Conservation (phyloP, 2,329 filamentous ascomycete species). For the Ophiostoma ips region DNA sequence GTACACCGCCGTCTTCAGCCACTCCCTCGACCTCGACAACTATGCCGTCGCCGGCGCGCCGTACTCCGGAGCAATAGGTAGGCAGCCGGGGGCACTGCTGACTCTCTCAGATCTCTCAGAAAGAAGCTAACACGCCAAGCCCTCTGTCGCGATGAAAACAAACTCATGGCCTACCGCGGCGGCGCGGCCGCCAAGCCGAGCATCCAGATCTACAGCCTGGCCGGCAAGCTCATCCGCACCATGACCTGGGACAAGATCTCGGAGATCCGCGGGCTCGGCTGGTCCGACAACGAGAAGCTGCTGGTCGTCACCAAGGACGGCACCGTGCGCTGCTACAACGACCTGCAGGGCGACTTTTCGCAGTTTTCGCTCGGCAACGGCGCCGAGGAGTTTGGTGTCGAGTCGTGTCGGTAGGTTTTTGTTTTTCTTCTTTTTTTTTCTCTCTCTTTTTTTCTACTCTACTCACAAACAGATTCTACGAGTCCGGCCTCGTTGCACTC, state of each 20-base stretch:
- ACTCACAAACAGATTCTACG: constrained; percentile 50
- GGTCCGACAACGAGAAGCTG: constrained; percentile 91
- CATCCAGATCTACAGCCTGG: constrained; percentile 89
- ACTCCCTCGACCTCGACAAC: constrained; percentile 87
- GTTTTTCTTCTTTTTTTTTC: constrained; percentile 17
- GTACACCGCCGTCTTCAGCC: constrained; percentile 86
- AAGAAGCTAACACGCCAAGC: constrained; percentile 37
- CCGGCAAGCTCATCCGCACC: constrained; percentile 72
- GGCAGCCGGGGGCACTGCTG: too few relatives aligned
- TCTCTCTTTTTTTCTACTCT: neutral
- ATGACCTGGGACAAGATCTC: constrained; percentile 85
- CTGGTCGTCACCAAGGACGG: constrained; percentile 82
- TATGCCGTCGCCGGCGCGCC: constrained; percentile 84
- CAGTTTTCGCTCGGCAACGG: constrained; percentile 87
- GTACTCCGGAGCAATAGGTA: constrained; percentile 88
- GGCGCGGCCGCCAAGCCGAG: constrained; percentile 60
- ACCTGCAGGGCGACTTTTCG: constrained; percentile 87
- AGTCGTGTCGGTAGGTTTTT: constrained; percentile 48
- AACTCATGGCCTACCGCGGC: constrained; percentile 65
- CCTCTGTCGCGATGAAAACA: constrained; percentile 76
- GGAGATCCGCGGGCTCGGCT: constrained; percentile 69
- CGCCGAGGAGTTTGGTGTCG: constrained; percentile 75
- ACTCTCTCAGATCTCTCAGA: too few relatives aligned
- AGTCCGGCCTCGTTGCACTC: constrained; percentile 81
- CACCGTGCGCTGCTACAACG: constrained; percentile 77